phyloP scores from a whole-genome alignment of 805 yeast species.

The Pichia rugopelliculosa region DNA sequence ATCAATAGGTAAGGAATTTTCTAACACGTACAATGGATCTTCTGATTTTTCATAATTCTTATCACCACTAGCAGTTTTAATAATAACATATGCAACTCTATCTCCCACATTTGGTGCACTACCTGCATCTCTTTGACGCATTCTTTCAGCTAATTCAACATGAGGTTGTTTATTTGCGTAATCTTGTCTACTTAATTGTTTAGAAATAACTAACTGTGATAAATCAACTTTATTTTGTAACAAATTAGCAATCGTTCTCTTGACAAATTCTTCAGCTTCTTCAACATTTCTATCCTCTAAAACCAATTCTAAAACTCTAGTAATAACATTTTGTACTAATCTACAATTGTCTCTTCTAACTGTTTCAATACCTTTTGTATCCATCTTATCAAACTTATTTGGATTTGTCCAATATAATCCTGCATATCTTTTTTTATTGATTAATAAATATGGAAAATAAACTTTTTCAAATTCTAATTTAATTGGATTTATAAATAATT shows the following conservation, averaged over 20 bases:
- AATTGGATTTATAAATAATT: conserved; percentile 74
- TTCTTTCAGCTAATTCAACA: conserved; percentile 90
- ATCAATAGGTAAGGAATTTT: conserved; percentile 87
- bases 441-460: conserved; percentile 86
- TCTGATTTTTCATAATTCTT: conserved; percentile 94
- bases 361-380: conserved; percentile 96
- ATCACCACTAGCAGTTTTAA: conserved; percentile 63
- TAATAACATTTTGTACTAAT: conserved; percentile 88
- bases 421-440: conserved; percentile 95
- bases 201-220: conserved; percentile 89
- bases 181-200: conserved; percentile 81
- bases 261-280: conserved; percentile 80
- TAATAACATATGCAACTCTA: conserved; percentile 94
- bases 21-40: conserved; percentile 90
- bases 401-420: conserved; percentile 95
- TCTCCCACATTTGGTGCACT: conserved; percentile 96
- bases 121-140: conserved; percentile 95
- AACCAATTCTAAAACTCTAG: conserved; percentile 78
- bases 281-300: conserved; percentile 81
- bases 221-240: conserved; percentile 88
- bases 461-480: conserved; percentile 95
- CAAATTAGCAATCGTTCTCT: conserved; percentile 80
- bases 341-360: conserved; percentile 97
- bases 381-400: conserved; percentile 92
- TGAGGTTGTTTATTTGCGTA: conserved; percentile 97